phyloP scores from a whole-genome alignment of 768 basidiomycete species.

The Clavulina sp. region DNA sequence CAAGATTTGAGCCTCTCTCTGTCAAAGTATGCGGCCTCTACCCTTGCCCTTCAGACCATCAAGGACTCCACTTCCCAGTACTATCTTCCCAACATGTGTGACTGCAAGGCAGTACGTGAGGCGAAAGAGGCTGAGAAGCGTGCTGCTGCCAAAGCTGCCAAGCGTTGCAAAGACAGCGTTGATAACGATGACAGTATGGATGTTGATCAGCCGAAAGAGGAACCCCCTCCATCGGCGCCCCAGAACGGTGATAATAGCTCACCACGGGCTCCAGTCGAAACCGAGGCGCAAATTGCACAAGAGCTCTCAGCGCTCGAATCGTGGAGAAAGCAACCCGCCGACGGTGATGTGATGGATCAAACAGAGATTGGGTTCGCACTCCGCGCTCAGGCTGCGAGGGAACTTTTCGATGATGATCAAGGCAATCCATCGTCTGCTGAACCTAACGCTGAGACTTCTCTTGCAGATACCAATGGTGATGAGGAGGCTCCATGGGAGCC shows the following conservation, averaged over 20 bases:
- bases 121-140: background rate
- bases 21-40: background rate
- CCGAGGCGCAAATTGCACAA: constrained; percentile 10
- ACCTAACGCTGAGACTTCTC: background rate
- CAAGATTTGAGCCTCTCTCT: background rate
- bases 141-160: background rate
- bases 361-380: constrained; percentile 35
- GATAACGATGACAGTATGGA: constrained; percentile 4
- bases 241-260: background rate
- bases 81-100: background rate
- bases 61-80: background rate
- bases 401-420: background rate
- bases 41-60: background rate
- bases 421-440: background rate
- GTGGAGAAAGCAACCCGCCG: constrained; percentile 7
- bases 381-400: background rate
- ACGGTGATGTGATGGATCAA: constrained; percentile 23
- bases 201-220: constrained; percentile 4
- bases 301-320: no score
- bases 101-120: background rate
- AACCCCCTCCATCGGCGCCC: constrained; percentile 3
- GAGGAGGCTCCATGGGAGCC: background rate
- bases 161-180: background rate
- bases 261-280: constrained; percentile 1
- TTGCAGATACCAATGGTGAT: background rate